Evolutionary conservation across 129 eudicot genomes (phyloP).

Genomic region (Escallonia rubra): DNA sequence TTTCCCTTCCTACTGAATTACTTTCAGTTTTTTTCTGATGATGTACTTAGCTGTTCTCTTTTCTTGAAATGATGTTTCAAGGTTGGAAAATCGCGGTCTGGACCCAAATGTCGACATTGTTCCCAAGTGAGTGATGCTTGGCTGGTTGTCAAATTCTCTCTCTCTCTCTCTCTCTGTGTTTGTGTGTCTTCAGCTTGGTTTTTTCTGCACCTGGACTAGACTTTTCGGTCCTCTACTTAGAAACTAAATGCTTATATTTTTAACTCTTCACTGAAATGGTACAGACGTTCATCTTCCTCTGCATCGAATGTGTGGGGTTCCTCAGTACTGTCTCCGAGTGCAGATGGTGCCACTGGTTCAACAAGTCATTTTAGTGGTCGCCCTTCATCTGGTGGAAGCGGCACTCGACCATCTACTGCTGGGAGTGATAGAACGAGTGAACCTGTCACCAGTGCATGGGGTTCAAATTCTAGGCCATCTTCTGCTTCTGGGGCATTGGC

Average conservation of each 20-base stretch:
- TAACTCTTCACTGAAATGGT: too few species aligned
- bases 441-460: slow-evolving; percentile 57
- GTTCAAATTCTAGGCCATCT: slow-evolving; percentile 81
- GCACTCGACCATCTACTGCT: slow-evolving; percentile 92
- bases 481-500: slow-evolving; percentile 75
- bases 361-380: slow-evolving; percentile 74
- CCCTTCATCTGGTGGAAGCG: slow-evolving; percentile 93
- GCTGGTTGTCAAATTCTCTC: not conserved
- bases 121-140: slow-evolving; percentile 81
- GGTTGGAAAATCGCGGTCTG: slow-evolving; percentile 97
- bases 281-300: slow-evolving; percentile 78
- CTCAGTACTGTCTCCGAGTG: slow-evolving; percentile 61
- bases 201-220: not conserved
- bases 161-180: not conserved
- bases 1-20: slow-evolving; percentile 8
- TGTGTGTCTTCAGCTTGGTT: not conserved
- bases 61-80: slow-evolving; percentile 25
- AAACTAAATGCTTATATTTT: not conserved
- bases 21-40: not conserved
- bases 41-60: slow-evolving; percentile 18
- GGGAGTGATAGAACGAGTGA: slow-evolving; percentile 82
- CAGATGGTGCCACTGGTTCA: slow-evolving; percentile 52
- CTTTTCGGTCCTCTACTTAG: not conserved
- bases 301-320: slow-evolving; percentile 86
- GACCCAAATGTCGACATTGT: slow-evolving; percentile 94